phyloP scores from a whole-genome alignment of 805 yeast species.

The Saturnispora sanitii region DNA sequence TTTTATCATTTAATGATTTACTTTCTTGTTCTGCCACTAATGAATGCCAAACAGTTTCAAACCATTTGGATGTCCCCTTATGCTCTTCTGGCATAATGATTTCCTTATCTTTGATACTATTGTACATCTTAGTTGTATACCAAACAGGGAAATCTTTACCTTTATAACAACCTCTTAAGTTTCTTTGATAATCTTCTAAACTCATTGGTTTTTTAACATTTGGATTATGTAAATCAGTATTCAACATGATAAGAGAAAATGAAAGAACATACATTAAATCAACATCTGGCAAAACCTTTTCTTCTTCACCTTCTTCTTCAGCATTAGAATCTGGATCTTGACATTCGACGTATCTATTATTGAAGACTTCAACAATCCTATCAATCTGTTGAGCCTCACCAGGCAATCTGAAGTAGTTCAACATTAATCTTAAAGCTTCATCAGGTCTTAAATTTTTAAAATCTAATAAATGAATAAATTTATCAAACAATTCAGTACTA shows the following conservation, averaged over 20 bases:
- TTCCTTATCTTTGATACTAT: conserved; percentile 73
- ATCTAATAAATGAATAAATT: conserved; percentile 64
- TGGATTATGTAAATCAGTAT: conserved; percentile 90
- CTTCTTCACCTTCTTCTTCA: conserved; percentile 25
- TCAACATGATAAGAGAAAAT: conserved; percentile 86
- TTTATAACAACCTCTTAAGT: conserved; percentile 71
- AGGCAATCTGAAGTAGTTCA: conserved; percentile 82
- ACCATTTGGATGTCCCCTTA: conserved; percentile 85
- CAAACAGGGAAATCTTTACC: conserved; percentile 72
- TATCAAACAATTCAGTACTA: conserved; percentile 46
- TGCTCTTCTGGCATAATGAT: conserved; percentile 98
- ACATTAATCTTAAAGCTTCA: conserved; percentile 76
- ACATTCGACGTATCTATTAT: conserved; percentile 64
- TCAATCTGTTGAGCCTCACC: conserved; percentile 98
- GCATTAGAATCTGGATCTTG: conserved; percentile 27
- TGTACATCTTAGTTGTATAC: conserved; percentile 73
- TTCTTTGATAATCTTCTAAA: conserved; percentile 67
- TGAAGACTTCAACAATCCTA: conserved; percentile 78
- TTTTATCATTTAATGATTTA: conserved; percentile 17
- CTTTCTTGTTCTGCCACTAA: conserved; percentile 42
- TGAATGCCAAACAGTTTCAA: conserved; percentile 78
- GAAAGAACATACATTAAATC: conserved; percentile 87
- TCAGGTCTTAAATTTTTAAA: conserved; percentile 77
- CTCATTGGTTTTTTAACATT: conserved; percentile 89
- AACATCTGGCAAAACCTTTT: conserved; percentile 58